A percentile compares a stretch with the other conserved stretches of the same genome.
These are phyloP conservation scores for Hypocreales sp. DNA, from an alignment of 2,329 filamentous ascomycete genomes.

Conservation along the genomic window DNA sequence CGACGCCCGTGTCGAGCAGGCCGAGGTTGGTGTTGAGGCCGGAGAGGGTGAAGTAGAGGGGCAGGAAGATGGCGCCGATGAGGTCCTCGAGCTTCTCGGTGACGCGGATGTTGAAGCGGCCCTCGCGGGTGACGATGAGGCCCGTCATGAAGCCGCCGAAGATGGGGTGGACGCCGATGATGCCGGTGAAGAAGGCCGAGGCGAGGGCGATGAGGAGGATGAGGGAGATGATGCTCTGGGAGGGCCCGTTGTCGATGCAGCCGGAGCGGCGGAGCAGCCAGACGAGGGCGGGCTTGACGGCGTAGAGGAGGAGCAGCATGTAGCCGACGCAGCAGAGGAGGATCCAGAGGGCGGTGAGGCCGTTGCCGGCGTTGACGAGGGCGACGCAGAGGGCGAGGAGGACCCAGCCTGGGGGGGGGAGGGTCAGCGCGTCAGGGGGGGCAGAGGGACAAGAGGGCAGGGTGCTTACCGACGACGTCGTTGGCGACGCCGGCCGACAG, in stretches of 20 bases:
- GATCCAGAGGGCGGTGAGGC: slow-evolving; percentile 73
- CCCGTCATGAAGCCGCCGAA: slow-evolving; percentile 88
- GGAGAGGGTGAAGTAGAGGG: slow-evolving; percentile 86
- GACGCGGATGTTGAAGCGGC: slow-evolving; percentile 78
- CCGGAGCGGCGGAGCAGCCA: slow-evolving; percentile 60
- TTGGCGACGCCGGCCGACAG: slow-evolving; percentile 86
- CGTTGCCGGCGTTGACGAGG: slow-evolving; percentile 73
- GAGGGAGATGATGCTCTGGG: slow-evolving; percentile 67
- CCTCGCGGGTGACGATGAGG: slow-evolving; percentile 78
- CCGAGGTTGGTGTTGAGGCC: slow-evolving; percentile 81
- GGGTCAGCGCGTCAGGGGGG: background rate
- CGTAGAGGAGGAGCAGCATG: slow-evolving; percentile 57
- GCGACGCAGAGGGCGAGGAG: slow-evolving; percentile 85
- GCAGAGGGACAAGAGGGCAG: background rate
- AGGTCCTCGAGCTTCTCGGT: slow-evolving; percentile 93
- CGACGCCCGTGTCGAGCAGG: slow-evolving; percentile 62
- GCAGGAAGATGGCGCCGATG: slow-evolving; percentile 67
- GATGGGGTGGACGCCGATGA: slow-evolving; percentile 88
- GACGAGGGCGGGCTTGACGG: slow-evolving; percentile 58
- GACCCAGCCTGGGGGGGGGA: slow-evolving; percentile 45
- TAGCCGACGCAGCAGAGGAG: slow-evolving; percentile 63
- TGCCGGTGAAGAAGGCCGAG: slow-evolving; percentile 73
- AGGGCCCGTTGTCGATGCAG: slow-evolving; percentile 75
- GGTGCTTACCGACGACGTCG: slow-evolving; percentile 45
- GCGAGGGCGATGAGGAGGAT: slow-evolving; percentile 66